Percentiles rank a stretch among this genome's conserved stretches.
These are phyloP conservation scores for Apocynum venetum DNA, from an alignment of 257 asterid species.

Conservation along the genomic window DNA sequence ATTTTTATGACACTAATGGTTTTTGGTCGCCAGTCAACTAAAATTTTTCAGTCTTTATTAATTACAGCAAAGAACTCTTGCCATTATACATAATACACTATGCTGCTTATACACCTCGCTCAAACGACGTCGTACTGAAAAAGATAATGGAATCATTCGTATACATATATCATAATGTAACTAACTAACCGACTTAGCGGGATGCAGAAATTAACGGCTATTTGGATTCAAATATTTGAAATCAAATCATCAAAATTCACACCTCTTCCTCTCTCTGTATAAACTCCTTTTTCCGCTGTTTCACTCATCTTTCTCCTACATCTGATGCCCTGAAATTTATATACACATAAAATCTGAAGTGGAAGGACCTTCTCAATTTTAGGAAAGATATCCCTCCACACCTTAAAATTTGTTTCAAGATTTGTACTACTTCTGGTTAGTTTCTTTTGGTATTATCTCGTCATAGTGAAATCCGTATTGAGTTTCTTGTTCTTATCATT, in stretches of 20 bases:
- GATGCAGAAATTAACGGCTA: constrained; percentile 50
- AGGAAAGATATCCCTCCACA: not conserved
- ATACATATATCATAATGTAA: not conserved
- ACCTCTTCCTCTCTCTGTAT: constrained; percentile 9
- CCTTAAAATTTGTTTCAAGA: not conserved
- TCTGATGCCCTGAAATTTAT: not conserved
- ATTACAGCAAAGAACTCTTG: too few relatives aligned
- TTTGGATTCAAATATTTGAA: constrained; percentile 40
- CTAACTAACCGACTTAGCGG: constrained; percentile 37
- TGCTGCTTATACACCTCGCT: too few relatives aligned
- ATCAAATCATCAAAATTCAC: constrained; percentile 13
- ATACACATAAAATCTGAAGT: not conserved
- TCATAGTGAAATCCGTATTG: not conserved
- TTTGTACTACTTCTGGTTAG: not conserved
- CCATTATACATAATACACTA: too few relatives aligned
- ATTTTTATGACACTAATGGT: too few relatives aligned
- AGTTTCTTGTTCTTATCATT: not conserved
- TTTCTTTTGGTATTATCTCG: not conserved
- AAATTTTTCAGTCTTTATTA: too few relatives aligned
- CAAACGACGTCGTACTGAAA: constrained; percentile 7
- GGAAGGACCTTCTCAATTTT: not conserved
- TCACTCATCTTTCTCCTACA: not conserved
- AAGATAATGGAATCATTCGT: too few relatives aligned
- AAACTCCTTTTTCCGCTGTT: not conserved
- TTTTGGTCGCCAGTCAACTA: too few relatives aligned